These are phyloP conservation scores for Murraya koenigii DNA, from an alignment of 345 rosid species.

Conservation along the genomic window DNA sequence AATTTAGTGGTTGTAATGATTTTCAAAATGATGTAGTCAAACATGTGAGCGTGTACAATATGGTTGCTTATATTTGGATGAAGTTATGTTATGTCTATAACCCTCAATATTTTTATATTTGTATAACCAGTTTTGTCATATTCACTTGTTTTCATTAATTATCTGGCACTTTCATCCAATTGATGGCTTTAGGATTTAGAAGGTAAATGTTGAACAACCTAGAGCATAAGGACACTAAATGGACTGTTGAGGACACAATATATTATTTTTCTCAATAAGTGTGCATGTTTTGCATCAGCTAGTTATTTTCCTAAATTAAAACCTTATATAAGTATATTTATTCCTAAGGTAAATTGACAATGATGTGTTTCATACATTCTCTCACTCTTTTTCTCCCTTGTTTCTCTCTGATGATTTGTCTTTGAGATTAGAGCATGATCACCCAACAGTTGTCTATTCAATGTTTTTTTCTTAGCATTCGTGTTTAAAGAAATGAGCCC, in stretches of 20 bases:
- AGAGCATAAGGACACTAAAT: background rate
- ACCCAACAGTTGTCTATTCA: background rate
- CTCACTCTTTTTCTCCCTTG: background rate
- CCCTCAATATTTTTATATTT: background rate
- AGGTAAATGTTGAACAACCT: background rate
- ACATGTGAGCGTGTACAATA: background rate
- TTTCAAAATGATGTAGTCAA: background rate
- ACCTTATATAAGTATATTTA: background rate
- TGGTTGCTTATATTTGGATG: background rate
- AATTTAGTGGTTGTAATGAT: background rate
- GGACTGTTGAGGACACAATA: background rate
- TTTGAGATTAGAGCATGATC: conserved; percentile 2
- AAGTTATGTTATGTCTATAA: background rate
- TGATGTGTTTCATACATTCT: background rate
- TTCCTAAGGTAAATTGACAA: background rate
- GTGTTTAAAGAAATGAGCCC: background rate
- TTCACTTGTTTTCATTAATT: background rate
- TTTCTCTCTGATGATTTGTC: background rate
- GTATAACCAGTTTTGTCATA: background rate
- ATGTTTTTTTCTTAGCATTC: background rate
- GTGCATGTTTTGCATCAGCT: background rate
- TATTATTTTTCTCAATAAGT: background rate
- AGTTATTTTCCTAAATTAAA: background rate
- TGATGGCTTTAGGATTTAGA: background rate
- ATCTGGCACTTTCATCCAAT: background rate